Evolutionary conservation across 1,284 basidiomycete genomes (phyloP), one percentile per base, ranked within the genome.

Genomic region (Melampsora americana): DNA sequence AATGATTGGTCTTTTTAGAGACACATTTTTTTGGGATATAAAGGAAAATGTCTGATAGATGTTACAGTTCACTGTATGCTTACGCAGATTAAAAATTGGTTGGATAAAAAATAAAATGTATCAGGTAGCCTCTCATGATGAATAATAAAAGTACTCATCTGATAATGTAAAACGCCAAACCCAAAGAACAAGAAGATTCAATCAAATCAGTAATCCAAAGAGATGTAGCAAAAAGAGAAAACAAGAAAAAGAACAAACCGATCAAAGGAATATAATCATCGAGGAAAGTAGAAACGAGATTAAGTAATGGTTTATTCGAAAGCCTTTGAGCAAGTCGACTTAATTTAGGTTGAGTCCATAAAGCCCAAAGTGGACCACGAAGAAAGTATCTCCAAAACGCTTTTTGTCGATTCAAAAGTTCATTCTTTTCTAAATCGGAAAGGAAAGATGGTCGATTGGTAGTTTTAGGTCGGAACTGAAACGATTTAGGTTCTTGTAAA

Each of bases 201-300:
- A 59, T 59, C 0, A 23, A 44, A 14, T 44, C 42, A 44, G 42
- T 16, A 44, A 14, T 44, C 14, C 12, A 12, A 16, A 44, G 3
- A 14, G n/a, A n/a, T n/a, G n/a, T n/a, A n/a, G 4, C 42, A 16
- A 35, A 69, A 66, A 20, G 30, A 23, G 11, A 23, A 66, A 61
- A 11, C 23, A 42, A 30, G 32, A 20, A 20, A 59, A 60, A 26
- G 20, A 50, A 16, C 82, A 94, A 92, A 83, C 97, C 91, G 79
- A 97, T 92, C 80, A 97, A 85, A 12, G 93, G 93, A 78, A 96
- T 87, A 90, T 95, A 97, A 81, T 95, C 93, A 79, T 89, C 88
- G 78, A 94, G 83, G 73, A 96, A 85, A 28, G 89, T 88, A 74
- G 92, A 88, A 42, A 93, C 83, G 67, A 95, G 81, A 32, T 90